Base-by-base conservation (phyloP, 2,329 filamentous ascomycete genomes). In the Colletotrichum sp. region DNA sequence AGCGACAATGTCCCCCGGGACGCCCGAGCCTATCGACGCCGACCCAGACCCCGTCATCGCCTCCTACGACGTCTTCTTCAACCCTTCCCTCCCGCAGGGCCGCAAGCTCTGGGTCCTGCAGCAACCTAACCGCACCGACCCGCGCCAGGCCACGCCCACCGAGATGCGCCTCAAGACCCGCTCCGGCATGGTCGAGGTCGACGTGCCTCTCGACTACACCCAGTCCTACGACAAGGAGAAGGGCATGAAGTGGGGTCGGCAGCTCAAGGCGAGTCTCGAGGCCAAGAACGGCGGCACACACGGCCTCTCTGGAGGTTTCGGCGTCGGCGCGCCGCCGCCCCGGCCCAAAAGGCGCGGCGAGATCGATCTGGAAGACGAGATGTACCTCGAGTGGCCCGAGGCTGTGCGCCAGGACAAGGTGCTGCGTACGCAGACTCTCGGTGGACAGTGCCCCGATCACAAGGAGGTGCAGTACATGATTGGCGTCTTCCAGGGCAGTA, bases 171-270 rank as follows among this genome's bases (percentile, higher is more conserved):
- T 98, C 83, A 99, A 98, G 87, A 91, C 93, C 16, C 87, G 90
- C 72, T 91, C 94, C 0, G 96, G 96, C 72, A 94, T 98, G 86
- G 89, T 98, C 72, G 97, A 99, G 86, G 89, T 98, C 68, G 97
- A 99, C 83, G 90, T 98, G n/a, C 95, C 95, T 6, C 88, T 98
- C 80, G 92, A 93, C 87, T 93, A 92, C 77, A 87, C 88, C 72
- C 84, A 84, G 75, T 93, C 95, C 82, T 98, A 98, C 88, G 96
- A 98, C 86, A 91, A 93, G 78, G 90, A 91, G 79, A 96, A 96
- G 86, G 96, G 95, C 64, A 86, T 97, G 68, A 90, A 91, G 78
- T 98, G 95, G 91, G 97, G 96, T 22, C 92, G 94, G 81, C 92
- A 94, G 3, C 87, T 98, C 78, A 89, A 92, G 70, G 88, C 91